Evolutionary conservation across 192 early-diverging fungal species (phyloP).

Genomic region (Entomortierella beljakovae): DNA sequence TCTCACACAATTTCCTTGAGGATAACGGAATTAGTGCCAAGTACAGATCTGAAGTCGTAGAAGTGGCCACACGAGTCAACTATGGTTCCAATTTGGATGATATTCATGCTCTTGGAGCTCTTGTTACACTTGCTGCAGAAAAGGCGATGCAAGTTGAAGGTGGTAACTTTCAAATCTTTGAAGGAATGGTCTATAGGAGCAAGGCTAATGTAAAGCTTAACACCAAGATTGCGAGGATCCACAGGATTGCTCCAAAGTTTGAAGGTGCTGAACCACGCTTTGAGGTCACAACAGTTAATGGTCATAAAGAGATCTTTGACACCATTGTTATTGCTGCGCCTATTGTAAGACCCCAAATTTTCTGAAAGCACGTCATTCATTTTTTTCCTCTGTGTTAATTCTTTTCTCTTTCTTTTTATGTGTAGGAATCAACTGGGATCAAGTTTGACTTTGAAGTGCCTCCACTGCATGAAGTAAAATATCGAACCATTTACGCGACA

Average conservation of each 20-base stretch:
- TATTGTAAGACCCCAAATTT: constrained; percentile 41
- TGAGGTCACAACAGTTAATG: constrained; percentile 46
- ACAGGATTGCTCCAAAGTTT: constrained; percentile 15
- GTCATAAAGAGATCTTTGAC: constrained; percentile 62
- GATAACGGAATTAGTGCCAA: constrained; percentile 36
- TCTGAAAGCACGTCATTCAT: background rate
- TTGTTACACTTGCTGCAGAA: constrained; percentile 65
- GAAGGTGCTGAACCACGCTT: constrained; percentile 26
- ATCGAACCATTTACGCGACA: constrained; percentile 68
- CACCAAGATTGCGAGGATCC: constrained; percentile 56
- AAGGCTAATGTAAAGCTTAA: constrained; percentile 59
- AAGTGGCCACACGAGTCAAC: constrained; percentile 71
- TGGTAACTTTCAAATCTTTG: constrained; percentile 73
- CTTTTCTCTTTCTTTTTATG: background rate
- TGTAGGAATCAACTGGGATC: constrained; percentile 48
- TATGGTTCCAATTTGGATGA: constrained; percentile 69
- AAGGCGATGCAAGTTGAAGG: constrained; percentile 59
- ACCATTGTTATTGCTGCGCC: constrained; percentile 72
- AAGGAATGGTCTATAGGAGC: constrained; percentile 60
- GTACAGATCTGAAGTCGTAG: constrained; percentile 65
- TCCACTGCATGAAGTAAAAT: constrained; percentile 49
- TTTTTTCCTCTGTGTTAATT: background rate
- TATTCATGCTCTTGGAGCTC: constrained; percentile 68
- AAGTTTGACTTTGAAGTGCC: constrained; percentile 54
- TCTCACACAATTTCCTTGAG: constrained; percentile 49